These are phyloP conservation scores for Thyridium curvatum DNA, from an alignment of 2,329 filamentous ascomycete species.

Conservation along the genomic window DNA sequence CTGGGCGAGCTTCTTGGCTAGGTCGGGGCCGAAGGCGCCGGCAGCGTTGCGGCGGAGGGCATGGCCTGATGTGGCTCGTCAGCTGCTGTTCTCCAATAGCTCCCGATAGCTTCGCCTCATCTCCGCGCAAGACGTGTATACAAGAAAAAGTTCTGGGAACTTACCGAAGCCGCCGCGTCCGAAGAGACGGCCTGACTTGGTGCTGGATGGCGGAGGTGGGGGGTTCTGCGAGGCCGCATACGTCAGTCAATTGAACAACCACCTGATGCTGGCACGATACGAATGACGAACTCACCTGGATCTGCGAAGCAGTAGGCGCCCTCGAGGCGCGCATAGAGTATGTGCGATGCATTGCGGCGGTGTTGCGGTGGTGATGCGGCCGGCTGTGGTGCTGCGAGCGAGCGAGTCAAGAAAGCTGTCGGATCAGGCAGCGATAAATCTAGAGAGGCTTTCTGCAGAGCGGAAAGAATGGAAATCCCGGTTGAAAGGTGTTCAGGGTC, in stretches of 20 bases:
- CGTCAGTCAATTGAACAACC: slow-evolving; percentile 1
- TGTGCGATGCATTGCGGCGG: slow-evolving; percentile 77
- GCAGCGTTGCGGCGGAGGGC: slow-evolving; percentile 67
- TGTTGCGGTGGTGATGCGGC: not conserved
- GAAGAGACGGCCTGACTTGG: slow-evolving; percentile 86
- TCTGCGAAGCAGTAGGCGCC: slow-evolving; percentile 84
- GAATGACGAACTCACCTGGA: slow-evolving; percentile 40
- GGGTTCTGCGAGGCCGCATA: slow-evolving; percentile 61
- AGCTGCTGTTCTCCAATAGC: not conserved
- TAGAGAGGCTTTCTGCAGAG: no score
- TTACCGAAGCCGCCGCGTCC: slow-evolving; percentile 79
- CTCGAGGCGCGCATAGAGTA: slow-evolving; percentile 98
- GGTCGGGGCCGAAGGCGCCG: slow-evolving; percentile 74
- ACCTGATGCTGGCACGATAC: slow-evolving; percentile 5
- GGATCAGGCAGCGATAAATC: no score
- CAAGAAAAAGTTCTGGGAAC: slow-evolving; percentile 25
- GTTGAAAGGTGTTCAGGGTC: no score
- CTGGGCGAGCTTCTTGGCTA: slow-evolving; percentile 95
- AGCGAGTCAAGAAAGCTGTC: no score
- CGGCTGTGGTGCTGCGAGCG: no score
- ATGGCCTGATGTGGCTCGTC: slow-evolving; percentile 40
- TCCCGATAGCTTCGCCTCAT: not conserved
- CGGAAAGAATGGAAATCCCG: no score
- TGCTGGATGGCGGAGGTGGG: slow-evolving; percentile 83
- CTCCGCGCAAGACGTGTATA: not conserved